These are phyloP conservation scores for Akanthomyces dipterigenus DNA, from an alignment of 2,329 filamentous ascomycete species.

Conservation along the genomic window DNA sequence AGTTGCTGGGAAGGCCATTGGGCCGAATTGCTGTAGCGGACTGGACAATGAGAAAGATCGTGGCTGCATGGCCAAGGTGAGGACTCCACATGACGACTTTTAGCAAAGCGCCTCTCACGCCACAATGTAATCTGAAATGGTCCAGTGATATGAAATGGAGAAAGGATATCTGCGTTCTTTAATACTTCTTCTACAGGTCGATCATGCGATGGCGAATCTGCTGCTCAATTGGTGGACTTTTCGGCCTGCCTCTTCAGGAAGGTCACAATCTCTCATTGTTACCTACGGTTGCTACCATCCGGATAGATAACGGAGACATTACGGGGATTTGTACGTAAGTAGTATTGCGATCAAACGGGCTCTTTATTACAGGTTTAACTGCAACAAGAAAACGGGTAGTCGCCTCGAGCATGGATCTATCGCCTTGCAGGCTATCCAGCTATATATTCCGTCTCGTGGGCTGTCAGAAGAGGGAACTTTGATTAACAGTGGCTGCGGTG, in stretches of 20 bases:
- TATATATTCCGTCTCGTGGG: no score
- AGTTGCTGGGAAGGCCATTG: not conserved
- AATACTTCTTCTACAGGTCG: not conserved
- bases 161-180: not conserved
- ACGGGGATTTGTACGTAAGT: not conserved
- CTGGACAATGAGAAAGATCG: not conserved
- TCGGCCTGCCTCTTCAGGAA: not conserved
- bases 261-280: not conserved
- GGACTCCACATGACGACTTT: not conserved
- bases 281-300: not conserved
- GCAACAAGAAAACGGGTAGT: no score
- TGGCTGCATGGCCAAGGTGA: not conserved
- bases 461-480: no score
- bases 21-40: not conserved
- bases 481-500: no score
- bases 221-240: not conserved
- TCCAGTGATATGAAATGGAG: not conserved
- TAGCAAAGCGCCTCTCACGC: not conserved
- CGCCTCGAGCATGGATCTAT: no score
- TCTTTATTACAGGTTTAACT: no score
- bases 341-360: not conserved
- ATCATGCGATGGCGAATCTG: not conserved
- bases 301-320: not conserved
- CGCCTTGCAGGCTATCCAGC: no score
- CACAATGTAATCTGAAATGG: not conserved